These are phyloP conservation scores for Xylaria sp. DNA, from an alignment of 2,329 filamentous ascomycete species.

Conservation along the genomic window DNA sequence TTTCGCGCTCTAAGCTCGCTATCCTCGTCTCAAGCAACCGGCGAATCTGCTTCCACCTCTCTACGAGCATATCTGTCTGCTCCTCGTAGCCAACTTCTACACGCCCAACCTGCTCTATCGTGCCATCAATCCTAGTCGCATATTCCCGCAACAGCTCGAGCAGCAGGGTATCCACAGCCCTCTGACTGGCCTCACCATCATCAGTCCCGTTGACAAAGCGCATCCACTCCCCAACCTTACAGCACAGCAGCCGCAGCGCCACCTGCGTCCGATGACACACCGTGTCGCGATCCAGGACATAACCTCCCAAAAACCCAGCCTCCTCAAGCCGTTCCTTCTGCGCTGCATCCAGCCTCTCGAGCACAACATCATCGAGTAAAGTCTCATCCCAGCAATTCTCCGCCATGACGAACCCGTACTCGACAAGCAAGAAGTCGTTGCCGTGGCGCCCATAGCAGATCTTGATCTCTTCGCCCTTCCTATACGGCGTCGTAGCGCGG, in stretches of 20 bases:
- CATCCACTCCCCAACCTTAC: slow-evolving; percentile 56
- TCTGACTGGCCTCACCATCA: slow-evolving; percentile 58
- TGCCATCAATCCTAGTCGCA: slow-evolving; percentile 49
- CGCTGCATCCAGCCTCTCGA: slow-evolving; percentile 51
- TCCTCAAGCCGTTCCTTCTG: slow-evolving; percentile 57
- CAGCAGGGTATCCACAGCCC: slow-evolving; percentile 54
- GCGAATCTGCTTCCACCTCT: slow-evolving; percentile 58
- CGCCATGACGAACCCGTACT: slow-evolving; percentile 67
- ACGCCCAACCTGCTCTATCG: slow-evolving; percentile 47
- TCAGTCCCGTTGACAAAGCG: slow-evolving; percentile 59
- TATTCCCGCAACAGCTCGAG: slow-evolving; percentile 54
- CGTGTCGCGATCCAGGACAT: slow-evolving; percentile 61
- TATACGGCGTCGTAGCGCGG: slow-evolving; percentile 62
- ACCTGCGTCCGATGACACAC: slow-evolving; percentile 68
- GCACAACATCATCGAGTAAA: slow-evolving; percentile 59
- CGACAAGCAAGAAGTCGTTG: slow-evolving; percentile 77
- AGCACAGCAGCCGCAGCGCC: slow-evolving; percentile 58
- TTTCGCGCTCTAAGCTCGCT: slow-evolving; percentile 44
- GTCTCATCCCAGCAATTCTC: slow-evolving; percentile 65
- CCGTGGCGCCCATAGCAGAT: slow-evolving; percentile 77
- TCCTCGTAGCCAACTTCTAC: slow-evolving; percentile 46
- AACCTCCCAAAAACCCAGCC: slow-evolving; percentile 61
- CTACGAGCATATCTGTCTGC: slow-evolving; percentile 54
- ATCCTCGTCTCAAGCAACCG: slow-evolving; percentile 54
- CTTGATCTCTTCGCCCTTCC: slow-evolving; percentile 71